Evolutionary conservation across 306 rosid genomes (phyloP), one percentile per base, ranked within the genome.

Genomic region (Prinsepia uniflora): DNA sequence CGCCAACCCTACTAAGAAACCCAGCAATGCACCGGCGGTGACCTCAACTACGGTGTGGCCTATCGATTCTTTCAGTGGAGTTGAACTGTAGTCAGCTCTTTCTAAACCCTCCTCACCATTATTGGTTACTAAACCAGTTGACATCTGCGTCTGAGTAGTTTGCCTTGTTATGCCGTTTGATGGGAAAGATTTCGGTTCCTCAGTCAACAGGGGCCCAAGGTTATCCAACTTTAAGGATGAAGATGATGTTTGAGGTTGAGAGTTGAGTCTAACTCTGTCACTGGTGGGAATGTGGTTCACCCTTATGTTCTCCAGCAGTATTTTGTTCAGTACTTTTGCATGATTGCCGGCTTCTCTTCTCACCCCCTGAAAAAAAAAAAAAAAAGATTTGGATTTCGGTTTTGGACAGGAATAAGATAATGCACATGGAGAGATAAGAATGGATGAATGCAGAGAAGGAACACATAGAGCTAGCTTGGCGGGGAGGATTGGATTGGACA

Each of bases 261-360:
- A 80, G 79, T 80, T 80, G 6, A 84, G 61, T 58, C 46, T 63
- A 49, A 82, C 88, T 77, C 53, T 73, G 18, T 85, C 89, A 78
- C 78, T 56, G 53, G 78, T 65, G 30, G 11, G 76, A 53, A 24
- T 48, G 6, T 86, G 65, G 74, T 75, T 80, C 10, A 44, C 42
- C 17, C 71, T 81, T 52, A 73, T 52, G 5, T 76, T 76, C 24
- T 61, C 73, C 17, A 75, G 76, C 70, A 83, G 44, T 30, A 46
- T 59, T 79, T 78, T 84, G 87, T 94, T 94, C 58, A 94, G 75
- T 58, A 81, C 80, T 75, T 78, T 90, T 0, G 97, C 90, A 74
- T 89, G 92, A 15, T 76, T 87, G 46, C 99, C 99, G 10, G 84
- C 96, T 84, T 94, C 99, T 83, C 96, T 94, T 83, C 99, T 84